A percentile compares a stretch with the other conserved stretches of the same genome.
Evolutionary conservation across 1,139 yeast species (phyloP).

Genomic region (Zhuliangozyma parablackwelliae): DNA sequence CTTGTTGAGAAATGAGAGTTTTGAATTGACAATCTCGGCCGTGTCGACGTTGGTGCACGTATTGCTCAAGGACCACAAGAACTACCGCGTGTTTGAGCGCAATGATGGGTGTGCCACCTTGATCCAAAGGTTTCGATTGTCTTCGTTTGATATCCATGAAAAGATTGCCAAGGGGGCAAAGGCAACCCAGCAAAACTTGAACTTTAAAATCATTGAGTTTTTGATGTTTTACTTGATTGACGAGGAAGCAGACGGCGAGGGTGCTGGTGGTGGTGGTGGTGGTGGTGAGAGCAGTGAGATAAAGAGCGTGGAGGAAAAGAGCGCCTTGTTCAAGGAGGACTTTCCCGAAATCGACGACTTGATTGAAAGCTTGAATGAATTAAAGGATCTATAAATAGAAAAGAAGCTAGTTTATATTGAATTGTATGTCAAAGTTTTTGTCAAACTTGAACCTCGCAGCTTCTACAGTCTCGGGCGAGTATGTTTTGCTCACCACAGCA

Average conservation of each 20-base stretch:
- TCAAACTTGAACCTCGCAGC: slow-evolving; percentile 8
- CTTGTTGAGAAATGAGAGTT: slow-evolving; percentile 15
- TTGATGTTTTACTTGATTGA: slow-evolving; percentile 67
- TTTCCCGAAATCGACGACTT: slow-evolving; percentile 42
- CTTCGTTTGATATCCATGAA: slow-evolving; percentile 11
- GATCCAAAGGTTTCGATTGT: slow-evolving; percentile 35
- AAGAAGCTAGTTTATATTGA: too few species aligned
- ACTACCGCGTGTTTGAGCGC: slow-evolving; percentile 57
- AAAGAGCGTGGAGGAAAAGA: slow-evolving; percentile 48
- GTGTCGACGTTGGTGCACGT: slow-evolving; percentile 59
- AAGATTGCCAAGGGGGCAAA: slow-evolving; percentile 7
- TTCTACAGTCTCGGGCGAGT: slow-evolving; percentile 5
- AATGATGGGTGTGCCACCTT: slow-evolving; percentile 54
- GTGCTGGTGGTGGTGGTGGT: neutral
- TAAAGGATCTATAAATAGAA: slow-evolving; percentile 16
- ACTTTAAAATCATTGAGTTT: slow-evolving; percentile 66
- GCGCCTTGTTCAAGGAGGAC: slow-evolving; percentile 44
- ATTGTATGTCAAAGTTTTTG: slow-evolving; percentile 7
- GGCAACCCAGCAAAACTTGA: slow-evolving; percentile 35
- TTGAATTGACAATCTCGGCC: slow-evolving; percentile 35
- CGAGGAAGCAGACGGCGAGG: slow-evolving; percentile 34
- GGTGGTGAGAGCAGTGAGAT: slow-evolving; percentile 8
- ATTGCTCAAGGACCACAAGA: slow-evolving; percentile 52
- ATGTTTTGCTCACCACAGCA: neutral
- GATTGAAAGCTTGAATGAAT: slow-evolving; percentile 34